A percentile compares a stretch with the other conserved stretches of the same genome.
These are phyloP conservation scores for Phlebopus sp. DNA, from an alignment of 1,284 basidiomycete species.

Conservation along the genomic window DNA sequence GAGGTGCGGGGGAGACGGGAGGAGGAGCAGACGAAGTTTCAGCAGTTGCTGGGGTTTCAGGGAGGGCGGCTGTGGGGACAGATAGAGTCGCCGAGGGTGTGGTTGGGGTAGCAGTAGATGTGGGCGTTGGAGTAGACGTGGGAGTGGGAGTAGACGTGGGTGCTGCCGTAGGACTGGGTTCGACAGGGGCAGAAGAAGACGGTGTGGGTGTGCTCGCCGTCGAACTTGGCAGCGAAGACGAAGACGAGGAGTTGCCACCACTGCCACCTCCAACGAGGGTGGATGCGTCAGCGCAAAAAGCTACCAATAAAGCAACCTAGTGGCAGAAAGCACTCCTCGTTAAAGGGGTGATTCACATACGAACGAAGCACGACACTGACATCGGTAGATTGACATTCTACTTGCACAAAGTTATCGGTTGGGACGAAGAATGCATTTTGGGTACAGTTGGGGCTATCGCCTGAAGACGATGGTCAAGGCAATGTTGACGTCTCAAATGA, in stretches of 20 bases:
- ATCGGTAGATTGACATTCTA: slow-evolving; percentile 31
- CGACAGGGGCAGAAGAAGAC: background rate
- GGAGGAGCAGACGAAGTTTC: no score
- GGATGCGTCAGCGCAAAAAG: slow-evolving; percentile 26
- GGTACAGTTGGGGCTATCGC: slow-evolving; percentile 21
- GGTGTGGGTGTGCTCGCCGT: slow-evolving; percentile 1
- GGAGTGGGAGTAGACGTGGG: background rate
- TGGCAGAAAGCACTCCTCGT: background rate
- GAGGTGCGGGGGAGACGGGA: no score
- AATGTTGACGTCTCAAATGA: background rate
- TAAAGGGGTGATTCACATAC: background rate
- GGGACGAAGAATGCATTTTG: slow-evolving; percentile 38
- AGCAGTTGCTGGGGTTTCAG: no score
- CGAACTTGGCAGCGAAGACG: background rate
- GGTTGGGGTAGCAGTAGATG: background rate
- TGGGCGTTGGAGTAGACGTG: no score
- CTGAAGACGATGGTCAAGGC: background rate
- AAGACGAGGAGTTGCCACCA: background rate
- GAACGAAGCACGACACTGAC: slow-evolving; percentile 15
- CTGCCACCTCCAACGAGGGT: slow-evolving; percentile 11
- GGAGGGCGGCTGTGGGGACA: no score
- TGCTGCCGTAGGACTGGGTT: background rate
- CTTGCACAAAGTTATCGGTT: slow-evolving; percentile 41
- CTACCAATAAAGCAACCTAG: slow-evolving; percentile 26
- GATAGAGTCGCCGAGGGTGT: background rate